phyloP scores from a whole-genome alignment of 108 stramenopile genomes.

The Pelagomonas calceolata region DNA sequence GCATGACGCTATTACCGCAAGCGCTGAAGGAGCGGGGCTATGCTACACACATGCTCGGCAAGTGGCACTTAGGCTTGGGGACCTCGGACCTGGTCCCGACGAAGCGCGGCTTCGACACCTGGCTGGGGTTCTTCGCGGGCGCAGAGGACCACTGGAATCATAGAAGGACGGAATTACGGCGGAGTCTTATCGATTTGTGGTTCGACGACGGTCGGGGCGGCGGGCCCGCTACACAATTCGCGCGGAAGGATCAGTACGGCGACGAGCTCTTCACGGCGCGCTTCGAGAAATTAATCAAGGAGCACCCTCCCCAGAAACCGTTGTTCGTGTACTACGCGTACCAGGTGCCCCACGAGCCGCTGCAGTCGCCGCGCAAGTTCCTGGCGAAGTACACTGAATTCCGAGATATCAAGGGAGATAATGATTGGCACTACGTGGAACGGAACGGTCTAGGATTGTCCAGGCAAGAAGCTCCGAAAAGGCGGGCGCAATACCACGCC shows the following conservation, averaged over 20 bases:
- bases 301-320: neutral
- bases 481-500: slow-evolving; percentile 32
- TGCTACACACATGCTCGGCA: slow-evolving; percentile 13
- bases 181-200: neutral
- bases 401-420: neutral
- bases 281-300: too few species aligned
- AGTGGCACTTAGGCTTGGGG: slow-evolving; percentile 10
- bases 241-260: neutral
- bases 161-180: neutral
- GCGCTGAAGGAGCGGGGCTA: slow-evolving; percentile 4
- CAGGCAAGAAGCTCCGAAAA: slow-evolving; percentile 4
- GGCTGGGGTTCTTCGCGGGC: slow-evolving; percentile 14
- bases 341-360: slow-evolving; percentile 38
- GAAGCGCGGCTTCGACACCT: slow-evolving; percentile 15
- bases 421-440: neutral
- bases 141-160: slow-evolving; percentile 9
- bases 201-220: neutral
- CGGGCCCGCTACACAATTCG: neutral
- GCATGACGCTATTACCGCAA: slow-evolving; percentile 11
- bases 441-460: neutral
- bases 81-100: slow-evolving; percentile 10
- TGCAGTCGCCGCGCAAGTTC: slow-evolving; percentile 30
- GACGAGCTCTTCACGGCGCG: neutral
- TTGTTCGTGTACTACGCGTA: slow-evolving; percentile 35
- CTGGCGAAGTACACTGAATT: slow-evolving; percentile 9